These are phyloP conservation scores for Ziziphus jujuba DNA, from an alignment of 306 rosid genomes.

Conservation along the genomic window DNA sequence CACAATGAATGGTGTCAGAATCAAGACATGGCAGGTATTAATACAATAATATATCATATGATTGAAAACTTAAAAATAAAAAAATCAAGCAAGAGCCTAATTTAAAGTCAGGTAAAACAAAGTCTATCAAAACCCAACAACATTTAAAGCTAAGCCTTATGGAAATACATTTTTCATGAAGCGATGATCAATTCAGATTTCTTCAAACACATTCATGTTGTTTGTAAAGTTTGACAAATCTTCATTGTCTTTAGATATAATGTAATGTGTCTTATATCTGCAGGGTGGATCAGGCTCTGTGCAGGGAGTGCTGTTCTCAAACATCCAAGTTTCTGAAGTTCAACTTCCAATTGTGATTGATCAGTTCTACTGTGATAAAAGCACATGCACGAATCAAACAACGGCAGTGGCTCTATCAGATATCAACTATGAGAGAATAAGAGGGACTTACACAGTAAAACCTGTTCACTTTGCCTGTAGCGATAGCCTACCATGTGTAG, in stretches of 20 bases:
- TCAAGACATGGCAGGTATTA: slow-evolving; percentile 98
- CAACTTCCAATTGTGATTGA: slow-evolving; percentile 89
- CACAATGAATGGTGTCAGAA: slow-evolving; percentile 94
- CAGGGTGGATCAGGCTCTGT: slow-evolving; percentile 98
- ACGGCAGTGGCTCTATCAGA: slow-evolving; percentile 85
- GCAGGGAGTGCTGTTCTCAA: slow-evolving; percentile 83
- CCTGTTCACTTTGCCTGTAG: slow-evolving; percentile 96
- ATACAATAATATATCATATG: slow-evolving; percentile 6
- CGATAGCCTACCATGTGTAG: slow-evolving; percentile 83
- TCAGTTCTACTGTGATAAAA: slow-evolving; percentile 92
- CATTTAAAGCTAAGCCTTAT: background rate
- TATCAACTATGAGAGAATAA: slow-evolving; percentile 83
- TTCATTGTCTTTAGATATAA: background rate
- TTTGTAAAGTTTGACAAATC: background rate
- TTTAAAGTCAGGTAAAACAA: background rate
- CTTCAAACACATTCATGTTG: slow-evolving; percentile 9
- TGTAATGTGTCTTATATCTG: slow-evolving; percentile 12
- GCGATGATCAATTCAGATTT: background rate
- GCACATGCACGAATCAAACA: slow-evolving; percentile 67
- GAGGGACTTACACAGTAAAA: slow-evolving; percentile 84
- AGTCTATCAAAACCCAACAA: background rate
- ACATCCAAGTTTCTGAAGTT: slow-evolving; percentile 83
- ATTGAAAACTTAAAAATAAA: background rate
- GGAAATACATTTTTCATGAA: slow-evolving; percentile 2
- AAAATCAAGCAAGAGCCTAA: background rate